Conservation (phyloP, 202 grass and related monocot species). For the Zoysia matrella region DNA sequence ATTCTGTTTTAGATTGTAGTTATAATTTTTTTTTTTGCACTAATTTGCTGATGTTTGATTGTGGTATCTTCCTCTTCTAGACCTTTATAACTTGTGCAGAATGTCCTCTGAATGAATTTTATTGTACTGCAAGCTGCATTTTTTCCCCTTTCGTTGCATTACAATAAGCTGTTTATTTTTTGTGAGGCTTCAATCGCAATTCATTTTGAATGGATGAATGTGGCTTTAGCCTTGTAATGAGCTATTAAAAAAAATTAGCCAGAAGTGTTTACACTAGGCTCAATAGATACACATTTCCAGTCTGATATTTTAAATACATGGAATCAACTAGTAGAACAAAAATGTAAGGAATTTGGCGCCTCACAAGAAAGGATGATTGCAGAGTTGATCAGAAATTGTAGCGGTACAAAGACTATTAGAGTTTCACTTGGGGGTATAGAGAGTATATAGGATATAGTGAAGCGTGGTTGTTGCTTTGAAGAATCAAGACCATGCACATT, state of each 20-base stretch:
- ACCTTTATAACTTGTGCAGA: background rate
- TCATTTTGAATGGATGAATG: background rate
- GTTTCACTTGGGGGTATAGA: background rate
- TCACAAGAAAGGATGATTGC: background rate
- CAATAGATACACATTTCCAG: background rate
- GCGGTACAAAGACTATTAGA: background rate
- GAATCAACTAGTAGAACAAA: background rate
- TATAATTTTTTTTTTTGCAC: no score
- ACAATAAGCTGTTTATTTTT: background rate
- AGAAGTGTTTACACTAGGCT: background rate
- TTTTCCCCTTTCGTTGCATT: no score
- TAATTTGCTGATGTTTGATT: background rate
- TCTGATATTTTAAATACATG: constrained; percentile 7
- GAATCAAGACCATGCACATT: background rate
- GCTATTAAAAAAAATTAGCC: background rate
- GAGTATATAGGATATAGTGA: background rate
- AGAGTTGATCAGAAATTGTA: background rate
- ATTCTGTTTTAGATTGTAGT: no score
- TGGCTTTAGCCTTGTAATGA: background rate
- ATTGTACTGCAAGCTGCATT: background rate
- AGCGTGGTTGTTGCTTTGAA: constrained; percentile 3
- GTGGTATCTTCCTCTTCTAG: background rate
- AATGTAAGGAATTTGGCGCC: background rate
- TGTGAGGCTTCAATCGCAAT: background rate
- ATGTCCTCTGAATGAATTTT: background rate